These are phyloP conservation scores for Plasmodium falciparum DNA, from an alignment of 169 alveolate species.

Conservation along the genomic window DNA sequence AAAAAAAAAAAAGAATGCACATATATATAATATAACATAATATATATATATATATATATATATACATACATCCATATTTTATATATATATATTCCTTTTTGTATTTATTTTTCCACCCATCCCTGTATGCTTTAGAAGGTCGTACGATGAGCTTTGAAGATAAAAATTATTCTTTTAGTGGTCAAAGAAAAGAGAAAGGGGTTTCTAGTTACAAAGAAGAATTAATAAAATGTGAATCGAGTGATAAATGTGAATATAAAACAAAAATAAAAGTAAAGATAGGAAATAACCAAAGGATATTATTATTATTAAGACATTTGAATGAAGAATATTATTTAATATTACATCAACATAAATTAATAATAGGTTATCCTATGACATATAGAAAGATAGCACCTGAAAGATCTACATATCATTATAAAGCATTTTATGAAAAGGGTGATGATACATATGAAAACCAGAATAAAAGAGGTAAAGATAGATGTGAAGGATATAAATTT, in stretches of 20 bases:
- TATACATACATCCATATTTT: neutral
- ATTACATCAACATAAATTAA: conserved; percentile 33
- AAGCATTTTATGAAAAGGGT: conserved; percentile 26
- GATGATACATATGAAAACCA: conserved; percentile 21
- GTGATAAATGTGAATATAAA: conserved; percentile 42
- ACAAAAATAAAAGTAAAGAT: conserved; percentile 49
- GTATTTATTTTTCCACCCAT: neutral
- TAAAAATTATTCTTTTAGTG: neutral
- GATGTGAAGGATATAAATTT: conserved; percentile 11
- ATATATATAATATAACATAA: neutral
- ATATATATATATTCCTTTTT: neutral
- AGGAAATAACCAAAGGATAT: conserved; percentile 53
- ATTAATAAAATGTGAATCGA: conserved; percentile 24
- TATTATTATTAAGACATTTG: conserved; percentile 11
- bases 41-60: neutral
- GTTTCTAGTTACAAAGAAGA: conserved; percentile 7
- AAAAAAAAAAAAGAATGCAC: no score
- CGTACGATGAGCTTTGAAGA: neutral
- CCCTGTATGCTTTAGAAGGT: neutral
- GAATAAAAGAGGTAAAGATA: conserved; percentile 36
- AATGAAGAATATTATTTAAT: conserved; percentile 64
- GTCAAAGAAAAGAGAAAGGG: neutral
- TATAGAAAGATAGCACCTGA: conserved; percentile 38
- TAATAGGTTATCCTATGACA: conserved; percentile 52
- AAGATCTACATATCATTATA: conserved; percentile 20